Evolutionary conservation across 1,284 basidiomycete species (phyloP).

Genomic region (Cutaneotrichosporon dermatis): DNA sequence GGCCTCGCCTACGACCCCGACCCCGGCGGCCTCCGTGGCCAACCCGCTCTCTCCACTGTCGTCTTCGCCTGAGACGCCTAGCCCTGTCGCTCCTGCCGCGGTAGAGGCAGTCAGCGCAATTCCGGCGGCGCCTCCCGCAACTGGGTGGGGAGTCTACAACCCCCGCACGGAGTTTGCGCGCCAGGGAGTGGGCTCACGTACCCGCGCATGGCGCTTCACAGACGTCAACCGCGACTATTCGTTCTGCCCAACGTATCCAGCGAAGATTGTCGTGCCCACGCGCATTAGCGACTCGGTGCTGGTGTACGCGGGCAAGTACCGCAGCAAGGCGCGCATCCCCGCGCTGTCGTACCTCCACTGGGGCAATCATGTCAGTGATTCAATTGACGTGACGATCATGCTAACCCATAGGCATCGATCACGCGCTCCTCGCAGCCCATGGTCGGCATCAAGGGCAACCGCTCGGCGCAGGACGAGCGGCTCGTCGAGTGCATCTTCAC

Average conservation of each 20-base stretch:
- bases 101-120: neutral
- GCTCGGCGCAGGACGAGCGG: slow-evolving; percentile 97
- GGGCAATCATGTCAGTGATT: slow-evolving; percentile 70
- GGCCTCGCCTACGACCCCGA: neutral
- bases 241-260: slow-evolving; percentile 91
- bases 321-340: slow-evolving; percentile 91
- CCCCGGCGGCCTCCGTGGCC: neutral
- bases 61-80: neutral
- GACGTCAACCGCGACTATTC: slow-evolving; percentile 93
- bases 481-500: slow-evolving; percentile 95
- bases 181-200: slow-evolving; percentile 84
- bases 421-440: slow-evolving; percentile 97
- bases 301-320: slow-evolving; percentile 87
- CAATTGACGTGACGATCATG: neutral
- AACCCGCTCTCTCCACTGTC: slow-evolving; percentile 14
- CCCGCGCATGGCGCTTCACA: slow-evolving; percentile 93
- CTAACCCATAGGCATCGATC: slow-evolving; percentile 68
- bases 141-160: slow-evolving; percentile 78
- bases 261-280: slow-evolving; percentile 84
- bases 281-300: slow-evolving; percentile 92
- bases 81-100: neutral
- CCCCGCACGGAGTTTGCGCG: slow-evolving; percentile 83
- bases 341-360: slow-evolving; percentile 91
- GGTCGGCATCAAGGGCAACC: slow-evolving; percentile 91
- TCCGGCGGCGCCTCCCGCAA: neutral